Conservation (phyloP, 2,329 filamentous ascomycete genomes). For the Annulohypoxylon truncatum region DNA sequence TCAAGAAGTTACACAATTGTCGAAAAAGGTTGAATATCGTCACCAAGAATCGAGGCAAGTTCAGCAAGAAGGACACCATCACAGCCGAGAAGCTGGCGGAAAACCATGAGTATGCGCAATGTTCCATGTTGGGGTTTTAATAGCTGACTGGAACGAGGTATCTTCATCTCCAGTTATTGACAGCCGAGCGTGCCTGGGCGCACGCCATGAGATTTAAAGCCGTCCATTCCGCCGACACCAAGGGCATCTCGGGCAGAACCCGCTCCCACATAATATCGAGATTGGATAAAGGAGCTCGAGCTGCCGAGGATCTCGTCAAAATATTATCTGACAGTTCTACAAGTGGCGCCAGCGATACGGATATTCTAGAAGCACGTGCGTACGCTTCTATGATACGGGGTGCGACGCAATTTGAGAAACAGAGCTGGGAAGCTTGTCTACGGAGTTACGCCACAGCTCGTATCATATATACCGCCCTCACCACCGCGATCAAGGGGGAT, state of each 20-base stretch:
- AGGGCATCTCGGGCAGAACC: conserved; percentile 81
- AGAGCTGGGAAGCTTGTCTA: conserved; percentile 84
- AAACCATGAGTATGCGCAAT: conserved; percentile 76
- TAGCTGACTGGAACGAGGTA: conserved; percentile 63
- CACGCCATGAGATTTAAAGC: conserved; percentile 96
- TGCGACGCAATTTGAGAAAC: conserved; percentile 85
- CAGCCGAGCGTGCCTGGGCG: conserved; percentile 91
- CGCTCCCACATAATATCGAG: conserved; percentile 91
- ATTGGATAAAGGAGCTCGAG: conserved; percentile 80
- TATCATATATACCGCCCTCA: conserved; percentile 84
- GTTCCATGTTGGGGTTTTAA: neutral
- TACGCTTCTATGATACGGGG: conserved; percentile 84
- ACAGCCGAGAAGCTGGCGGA: conserved; percentile 79
- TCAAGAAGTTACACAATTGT: conserved; percentile 82
- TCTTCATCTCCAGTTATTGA: conserved; percentile 82
- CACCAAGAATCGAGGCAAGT: conserved; percentile 89
- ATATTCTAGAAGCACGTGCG: conserved; percentile 86
- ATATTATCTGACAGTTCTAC: conserved; percentile 71
- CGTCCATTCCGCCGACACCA: conserved; percentile 80
- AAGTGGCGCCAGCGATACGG: conserved; percentile 74
- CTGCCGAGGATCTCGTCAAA: conserved; percentile 74
- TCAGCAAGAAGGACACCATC: conserved; percentile 74
- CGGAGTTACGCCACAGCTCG: conserved; percentile 79
- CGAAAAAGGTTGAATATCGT: conserved; percentile 87
- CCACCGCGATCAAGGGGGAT: conserved; percentile 74